These are phyloP conservation scores for Chytriomyces sp. DNA, from an alignment of 192 early-diverging fungal genomes.

Conservation along the genomic window DNA sequence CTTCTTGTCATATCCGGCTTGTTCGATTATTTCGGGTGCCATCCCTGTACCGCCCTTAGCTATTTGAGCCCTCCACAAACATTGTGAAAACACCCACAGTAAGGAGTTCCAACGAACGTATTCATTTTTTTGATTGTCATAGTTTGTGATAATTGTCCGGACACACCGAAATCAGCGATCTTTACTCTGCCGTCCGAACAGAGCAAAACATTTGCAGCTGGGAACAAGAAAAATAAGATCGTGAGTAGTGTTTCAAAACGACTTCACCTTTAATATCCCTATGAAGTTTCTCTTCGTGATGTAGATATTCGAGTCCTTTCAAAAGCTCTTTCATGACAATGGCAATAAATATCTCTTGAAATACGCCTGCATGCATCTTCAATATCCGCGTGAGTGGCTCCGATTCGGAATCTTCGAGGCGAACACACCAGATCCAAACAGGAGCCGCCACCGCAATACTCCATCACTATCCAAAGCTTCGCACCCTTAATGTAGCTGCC, in stretches of 20 bases:
- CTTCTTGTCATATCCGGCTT: slow-evolving; percentile 91
- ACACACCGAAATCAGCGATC: slow-evolving; percentile 98
- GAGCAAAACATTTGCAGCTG: slow-evolving; percentile 82
- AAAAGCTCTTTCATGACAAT: slow-evolving; percentile 89
- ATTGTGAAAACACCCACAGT: neutral
- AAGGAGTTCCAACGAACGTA: slow-evolving; percentile 97
- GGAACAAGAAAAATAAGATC: too few species aligned
- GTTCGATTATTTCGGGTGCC: slow-evolving; percentile 93
- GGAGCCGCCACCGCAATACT: slow-evolving; percentile 93
- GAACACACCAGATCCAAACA: slow-evolving; percentile 80
- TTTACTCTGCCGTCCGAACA: slow-evolving; percentile 81
- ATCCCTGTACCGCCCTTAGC: slow-evolving; percentile 57
- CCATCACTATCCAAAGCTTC: slow-evolving; percentile 97
- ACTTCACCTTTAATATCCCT: slow-evolving; percentile 80
- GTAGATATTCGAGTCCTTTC: slow-evolving; percentile 89
- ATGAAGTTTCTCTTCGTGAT: slow-evolving; percentile 78
- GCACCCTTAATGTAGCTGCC: slow-evolving; percentile 88
- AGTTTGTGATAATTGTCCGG: slow-evolving; percentile 86
- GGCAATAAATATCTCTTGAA: slow-evolving; percentile 89
- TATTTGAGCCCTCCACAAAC: neutral
- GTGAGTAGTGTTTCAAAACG: too few species aligned
- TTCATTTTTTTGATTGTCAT: slow-evolving; percentile 82
- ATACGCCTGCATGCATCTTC: slow-evolving; percentile 81
- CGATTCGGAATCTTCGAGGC: neutral
- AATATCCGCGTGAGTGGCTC: neutral